Conservation (phyloP, 2,329 filamentous ascomycete species). For the Aspergillaceae sp. region DNA sequence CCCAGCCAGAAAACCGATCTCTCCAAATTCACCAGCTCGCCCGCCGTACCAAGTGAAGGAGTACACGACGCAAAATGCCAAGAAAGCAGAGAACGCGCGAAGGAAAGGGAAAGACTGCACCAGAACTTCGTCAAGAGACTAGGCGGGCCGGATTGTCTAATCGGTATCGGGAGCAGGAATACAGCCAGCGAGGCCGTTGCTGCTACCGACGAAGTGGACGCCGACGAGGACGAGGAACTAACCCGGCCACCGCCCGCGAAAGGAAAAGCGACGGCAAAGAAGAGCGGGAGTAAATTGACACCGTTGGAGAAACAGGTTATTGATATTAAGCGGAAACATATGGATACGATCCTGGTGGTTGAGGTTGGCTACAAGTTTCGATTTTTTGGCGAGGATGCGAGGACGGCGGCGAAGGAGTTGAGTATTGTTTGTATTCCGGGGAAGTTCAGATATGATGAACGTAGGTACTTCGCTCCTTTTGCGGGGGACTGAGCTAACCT, state of each 20-base stretch:
- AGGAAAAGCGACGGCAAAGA: constrained; percentile 49
- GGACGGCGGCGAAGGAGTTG: constrained; percentile 77
- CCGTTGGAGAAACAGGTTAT: constrained; percentile 90
- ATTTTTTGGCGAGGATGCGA: constrained; percentile 93
- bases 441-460: constrained; percentile 89
- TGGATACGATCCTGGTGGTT: constrained; percentile 82
- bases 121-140: constrained; percentile 83
- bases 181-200: constrained; percentile 46
- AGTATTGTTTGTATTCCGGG: constrained; percentile 96
- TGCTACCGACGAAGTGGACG: constrained; percentile 51
- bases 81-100: constrained; percentile 46
- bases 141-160: constrained; percentile 73
- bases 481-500: neutral
- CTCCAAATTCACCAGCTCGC: constrained; percentile 51
- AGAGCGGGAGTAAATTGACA: constrained; percentile 74
- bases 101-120: constrained; percentile 64
- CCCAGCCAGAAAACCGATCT: constrained; percentile 46
- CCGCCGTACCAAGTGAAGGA: constrained; percentile 30
- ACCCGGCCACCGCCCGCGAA: constrained; percentile 40
- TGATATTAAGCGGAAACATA: constrained; percentile 83
- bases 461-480: constrained; percentile 36
- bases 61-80: constrained; percentile 19
- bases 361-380: constrained; percentile 98
- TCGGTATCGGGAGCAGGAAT: constrained; percentile 51
- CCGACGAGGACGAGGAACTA: constrained; percentile 45